Percentiles rank a stretch among this genome's conserved stretches.
Evolutionary conservation across 179 eudicot genomes (phyloP).

Genomic region (Patellifolia procumbens): DNA sequence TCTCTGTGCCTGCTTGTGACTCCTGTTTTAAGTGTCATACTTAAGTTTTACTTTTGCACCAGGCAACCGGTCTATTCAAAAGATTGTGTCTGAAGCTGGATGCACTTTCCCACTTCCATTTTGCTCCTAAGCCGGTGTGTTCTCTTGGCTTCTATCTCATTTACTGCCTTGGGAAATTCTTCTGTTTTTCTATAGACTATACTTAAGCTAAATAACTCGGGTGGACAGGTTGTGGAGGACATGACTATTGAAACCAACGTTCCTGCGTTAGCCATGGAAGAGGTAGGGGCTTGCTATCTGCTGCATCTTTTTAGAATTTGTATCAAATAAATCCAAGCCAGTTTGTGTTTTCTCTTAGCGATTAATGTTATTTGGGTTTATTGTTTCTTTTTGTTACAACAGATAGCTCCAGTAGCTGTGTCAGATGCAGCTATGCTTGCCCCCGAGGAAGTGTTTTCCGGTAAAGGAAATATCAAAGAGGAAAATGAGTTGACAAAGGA

Average conservation of each 20-base stretch:
- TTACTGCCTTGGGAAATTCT: neutral
- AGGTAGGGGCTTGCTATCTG: conserved; percentile 46
- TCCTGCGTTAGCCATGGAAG: conserved; percentile 97
- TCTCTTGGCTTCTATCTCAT: neutral
- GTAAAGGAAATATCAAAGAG: conserved; percentile 86
- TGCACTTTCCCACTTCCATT: conserved; percentile 97
- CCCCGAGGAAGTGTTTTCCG: conserved; percentile 91
- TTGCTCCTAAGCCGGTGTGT: conserved; percentile 95
- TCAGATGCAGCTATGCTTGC: conserved; percentile 99
- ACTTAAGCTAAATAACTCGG: conserved; percentile 3
- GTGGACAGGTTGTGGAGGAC: conserved; percentile 81
- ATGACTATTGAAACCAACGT: conserved; percentile 87
- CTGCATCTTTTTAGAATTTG: neutral
- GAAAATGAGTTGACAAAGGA: conserved; percentile 86
- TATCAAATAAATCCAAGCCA: neutral
- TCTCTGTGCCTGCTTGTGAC: neutral
- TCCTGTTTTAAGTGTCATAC: neutral
- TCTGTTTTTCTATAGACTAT: neutral
- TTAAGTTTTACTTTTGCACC: conserved; percentile 26
- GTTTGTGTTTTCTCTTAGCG: neutral
- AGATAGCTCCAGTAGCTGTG: conserved; percentile 90
- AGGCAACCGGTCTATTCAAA: conserved; percentile 80
- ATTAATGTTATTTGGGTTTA: neutral
- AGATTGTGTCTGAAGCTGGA: conserved; percentile 81
- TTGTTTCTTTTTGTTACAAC: conserved; percentile 25